phyloP scores from a whole-genome alignment of 371 early-diverging fungal genomes.

The Batkoa obscura region DNA sequence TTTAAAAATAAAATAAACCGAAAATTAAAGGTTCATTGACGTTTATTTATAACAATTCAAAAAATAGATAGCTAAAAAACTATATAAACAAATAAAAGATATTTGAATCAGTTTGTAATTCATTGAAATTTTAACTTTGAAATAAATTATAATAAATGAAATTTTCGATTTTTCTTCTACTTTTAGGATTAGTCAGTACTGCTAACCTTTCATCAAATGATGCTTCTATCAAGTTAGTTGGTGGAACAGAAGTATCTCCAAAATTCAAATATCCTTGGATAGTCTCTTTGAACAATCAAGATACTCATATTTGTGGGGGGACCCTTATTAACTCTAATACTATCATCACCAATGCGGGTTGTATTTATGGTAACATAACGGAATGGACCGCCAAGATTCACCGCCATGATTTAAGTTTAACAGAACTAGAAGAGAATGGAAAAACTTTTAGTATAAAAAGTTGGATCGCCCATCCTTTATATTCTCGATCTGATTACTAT shows the following conservation, averaged over 20 bases:
- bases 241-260: neutral
- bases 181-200: too few species aligned
- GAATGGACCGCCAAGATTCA: neutral
- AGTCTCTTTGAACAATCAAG: neutral
- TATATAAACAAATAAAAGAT: too few species aligned
- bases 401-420: neutral
- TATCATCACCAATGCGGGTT: slow-evolving; percentile 3
- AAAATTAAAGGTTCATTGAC: too few species aligned
- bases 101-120: too few species aligned
- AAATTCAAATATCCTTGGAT: slow-evolving; percentile 1
- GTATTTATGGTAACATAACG: neutral
- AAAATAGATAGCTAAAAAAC: too few species aligned
- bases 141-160: too few species aligned
- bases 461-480: neutral
- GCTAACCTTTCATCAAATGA: too few species aligned
- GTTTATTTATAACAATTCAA: too few species aligned
- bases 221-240: too few species aligned
- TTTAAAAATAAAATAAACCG: too few species aligned
- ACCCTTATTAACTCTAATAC: neutral
- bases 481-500: neutral
- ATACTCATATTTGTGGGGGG: slow-evolving; percentile 3
- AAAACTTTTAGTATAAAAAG: neutral
- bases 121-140: too few species aligned
- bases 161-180: too few species aligned
- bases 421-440: neutral